Conservation (phyloP, 371 early-diverging fungal genomes). For the Lichtheimia ornata region DNA sequence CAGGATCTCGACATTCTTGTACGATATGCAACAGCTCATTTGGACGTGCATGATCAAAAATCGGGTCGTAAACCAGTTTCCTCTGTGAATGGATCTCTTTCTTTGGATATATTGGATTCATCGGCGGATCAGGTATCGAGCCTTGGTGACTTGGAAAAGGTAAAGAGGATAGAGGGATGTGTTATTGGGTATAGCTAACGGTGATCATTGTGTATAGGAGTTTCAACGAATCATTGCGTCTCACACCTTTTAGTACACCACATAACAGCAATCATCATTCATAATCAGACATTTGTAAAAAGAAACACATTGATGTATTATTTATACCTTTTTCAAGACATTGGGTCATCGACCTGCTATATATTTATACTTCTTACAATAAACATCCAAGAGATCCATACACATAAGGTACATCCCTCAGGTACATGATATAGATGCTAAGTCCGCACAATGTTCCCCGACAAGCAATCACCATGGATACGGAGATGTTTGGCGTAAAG, state of each 20-base stretch:
- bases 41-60: slow-evolving; percentile 17
- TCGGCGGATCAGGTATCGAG: slow-evolving; percentile 22
- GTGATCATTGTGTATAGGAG: slow-evolving; percentile 18
- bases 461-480: too few relatives aligned
- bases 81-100: slow-evolving; percentile 7
- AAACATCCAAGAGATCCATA: too few relatives aligned
- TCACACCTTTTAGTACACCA: slow-evolving; percentile 21
- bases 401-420: too few relatives aligned
- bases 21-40: slow-evolving; percentile 11
- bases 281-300: neutral
- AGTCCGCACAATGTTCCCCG: too few relatives aligned
- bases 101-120: slow-evolving; percentile 11
- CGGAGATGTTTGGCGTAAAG: too few relatives aligned
- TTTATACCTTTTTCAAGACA: neutral
- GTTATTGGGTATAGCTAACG: neutral
- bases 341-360: too few relatives aligned
- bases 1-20: slow-evolving; percentile 15
- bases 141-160: slow-evolving; percentile 41
- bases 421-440: too few relatives aligned
- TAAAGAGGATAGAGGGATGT: slow-evolving; percentile 6
- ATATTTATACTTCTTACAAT: too few relatives aligned
- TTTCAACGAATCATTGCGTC: slow-evolving; percentile 40
- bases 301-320: neutral
- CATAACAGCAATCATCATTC: too few relatives aligned
- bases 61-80: slow-evolving; percentile 5